Evolutionary conservation across 2,329 filamentous ascomycete species (phyloP), one percentile per base, ranked within the genome.

Genomic region (Talaromyces sp.): DNA sequence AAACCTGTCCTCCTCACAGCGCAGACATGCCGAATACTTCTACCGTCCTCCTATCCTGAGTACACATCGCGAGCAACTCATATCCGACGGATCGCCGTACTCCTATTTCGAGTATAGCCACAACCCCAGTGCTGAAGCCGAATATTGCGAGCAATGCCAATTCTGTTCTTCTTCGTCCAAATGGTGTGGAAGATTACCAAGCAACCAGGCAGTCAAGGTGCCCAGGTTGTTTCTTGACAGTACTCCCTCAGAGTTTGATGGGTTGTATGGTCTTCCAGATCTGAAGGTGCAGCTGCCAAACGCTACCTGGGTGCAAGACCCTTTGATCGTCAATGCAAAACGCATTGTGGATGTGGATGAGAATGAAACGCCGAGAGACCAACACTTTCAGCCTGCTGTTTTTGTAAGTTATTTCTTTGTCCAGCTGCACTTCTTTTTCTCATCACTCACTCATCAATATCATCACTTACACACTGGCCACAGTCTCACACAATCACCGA

Each of bases 11-110:
- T 53, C 61, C 22, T 60, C 48, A 43, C 64, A 58, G 51, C 65
- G 69, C 59, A 68, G 70, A 21, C 69, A 67, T 58, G 68, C 63
- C 1, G 64, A 69, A 46, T 72, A 73, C 55, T 66, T 69, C 48
- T 63, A 67, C 57, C 65, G 70, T 19, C 69, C 69, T 33, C 66
- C 69, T 1, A 65, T 71, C 11, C 70, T 66, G 64, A 63, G 56
- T 36, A 60, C 64, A 22, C 55, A 62, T 25, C 59, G 62, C n/a
- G 55, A 56, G 13, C 33, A 56, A 7, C 31, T 55, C 10, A 37
- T 41, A 11, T 46, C 46, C 9, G 25, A 46, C 9, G 46, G 52
- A 21, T 37, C 58, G 15, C 45, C 58, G 15, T 62, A 57, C 36
- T 40, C 58, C 6, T 61, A 54, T 33, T 58, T 57, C 17, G 41